Evolutionary conservation across 2,329 filamentous ascomycete genomes (phyloP), one percentile per base, ranked within the genome.

Genomic region (Aspergillus arachidicola): DNA sequence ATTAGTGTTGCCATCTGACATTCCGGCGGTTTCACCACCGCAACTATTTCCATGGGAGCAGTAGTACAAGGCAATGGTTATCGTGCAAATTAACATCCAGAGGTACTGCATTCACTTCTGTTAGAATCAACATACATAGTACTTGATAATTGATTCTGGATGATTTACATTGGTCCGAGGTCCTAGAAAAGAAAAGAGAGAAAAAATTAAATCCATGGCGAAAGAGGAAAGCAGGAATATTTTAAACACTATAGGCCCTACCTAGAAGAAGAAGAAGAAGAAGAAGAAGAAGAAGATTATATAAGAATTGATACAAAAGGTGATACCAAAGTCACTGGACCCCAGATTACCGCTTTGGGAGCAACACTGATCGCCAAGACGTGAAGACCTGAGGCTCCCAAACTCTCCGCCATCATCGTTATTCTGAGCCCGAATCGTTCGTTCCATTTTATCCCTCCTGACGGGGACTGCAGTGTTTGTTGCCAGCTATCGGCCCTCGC

Each of bases 371-470:
- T 21, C 34, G 48, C 48, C 48, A 51, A 51, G 48, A 34, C 48
- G 9, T 32, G 48, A n/a, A 21, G 48, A 51, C 48, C 16, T 51
- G 28, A 32, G 48, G 51, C 51, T 55, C 32, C n/a, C 26, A 51
- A 57, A 62, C 48, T 58, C 62, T 61, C 62, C 28, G 38, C 32
- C 60, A 28, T 59, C 61, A 55, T 58, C 46, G 46, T 46, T 23
- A 41, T 41, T 41, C 38, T 34, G 43, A 55, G n/a, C n/a, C 34
- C 30, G 45, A 19, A 46, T 21, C 32, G 26, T 38, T 36, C 28
- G 50, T 43, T 50, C 41, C 38, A 38, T 36, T 45, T 56, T 56
- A 50, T 38, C 21, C 26, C 57, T 63, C 34, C 53, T 21, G 58
- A 51, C 34, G 26, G 41, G 36, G 23, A 19, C 41, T 23, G 45